Evolutionary conservation across 148 eudicot species (phyloP), one percentile per base, ranked within the genome.

Genomic region (Rhododendron henanense): DNA sequence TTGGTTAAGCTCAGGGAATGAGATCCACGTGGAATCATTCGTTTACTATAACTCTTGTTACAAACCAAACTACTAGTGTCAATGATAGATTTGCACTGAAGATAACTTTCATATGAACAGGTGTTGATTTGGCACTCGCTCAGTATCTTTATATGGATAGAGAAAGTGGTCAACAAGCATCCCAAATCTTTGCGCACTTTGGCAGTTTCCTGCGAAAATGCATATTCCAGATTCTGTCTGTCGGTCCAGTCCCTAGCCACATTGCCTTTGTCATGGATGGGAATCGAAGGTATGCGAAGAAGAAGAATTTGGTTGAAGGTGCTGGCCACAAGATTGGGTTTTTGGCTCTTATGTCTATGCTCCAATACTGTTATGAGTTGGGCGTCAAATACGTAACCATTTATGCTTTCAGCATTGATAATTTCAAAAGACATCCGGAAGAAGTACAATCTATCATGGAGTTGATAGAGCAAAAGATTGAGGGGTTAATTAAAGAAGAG

Each of bases 201-300:
- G 89, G 87, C 19, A 55, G 84, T 78, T 71, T 87, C 61, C 57
- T 86, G 21, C 85, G 93, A 67, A 89, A 81, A 87, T 91, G 90
- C 82, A 59, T 94, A 16, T 90, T 92, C 83, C 71, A 88, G 39
- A 82, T 91, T 71, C 92, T 93, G 65, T 90, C 91, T 1, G 31
- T 81, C 37, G 94, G 93, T 35, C 93, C 94, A 10, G 87, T 93
- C 44, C 97, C 97, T 1, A 57, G 83, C 74, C 97, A 93, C 90
- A 87, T 94, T 51, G 95, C 95, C 25, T 92, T 94, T 87, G 93
- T 94, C 45, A 90, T 94, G 92, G 97, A 94, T 81, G 95, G 97
- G 55, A 94, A 94, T 85, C 89, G 97, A 86, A 92, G 97, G 86
- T 94, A 90, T 61, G 88, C 93, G 15, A 92, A 89, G 90, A 92